phyloP scores from a whole-genome alignment of 2,329 filamentous ascomycete genomes.

The Didymella segeticola region DNA sequence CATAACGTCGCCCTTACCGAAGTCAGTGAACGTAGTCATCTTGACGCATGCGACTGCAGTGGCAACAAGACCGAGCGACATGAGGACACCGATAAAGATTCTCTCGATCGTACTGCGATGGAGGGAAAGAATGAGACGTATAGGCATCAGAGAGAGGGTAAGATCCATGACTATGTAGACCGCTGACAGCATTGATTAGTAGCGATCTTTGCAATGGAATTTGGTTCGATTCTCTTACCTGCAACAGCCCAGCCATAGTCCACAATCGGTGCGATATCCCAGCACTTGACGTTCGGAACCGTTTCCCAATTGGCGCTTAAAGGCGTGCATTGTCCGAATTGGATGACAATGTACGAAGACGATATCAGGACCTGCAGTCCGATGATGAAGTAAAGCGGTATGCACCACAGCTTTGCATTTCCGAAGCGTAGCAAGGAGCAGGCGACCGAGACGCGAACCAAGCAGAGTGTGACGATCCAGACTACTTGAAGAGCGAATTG shows the following conservation, averaged over 20 bases:
- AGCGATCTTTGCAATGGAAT: not conserved
- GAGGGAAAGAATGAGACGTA: slow-evolving; percentile 31
- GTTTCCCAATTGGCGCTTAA: slow-evolving; percentile 33
- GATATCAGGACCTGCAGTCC: slow-evolving; percentile 31
- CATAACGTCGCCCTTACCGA: slow-evolving; percentile 34
- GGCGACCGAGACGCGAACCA: slow-evolving; percentile 36
- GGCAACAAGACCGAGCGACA: slow-evolving; percentile 33
- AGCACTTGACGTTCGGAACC: slow-evolving; percentile 31
- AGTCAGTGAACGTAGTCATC: slow-evolving; percentile 32
- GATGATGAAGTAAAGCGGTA: slow-evolving; percentile 32
- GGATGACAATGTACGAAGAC: slow-evolving; percentile 32
- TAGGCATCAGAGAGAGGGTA: slow-evolving; percentile 34
- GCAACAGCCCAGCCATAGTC: slow-evolving; percentile 33
- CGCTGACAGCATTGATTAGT: slow-evolving; percentile 13
- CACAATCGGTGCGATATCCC: slow-evolving; percentile 27
- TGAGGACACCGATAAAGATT: slow-evolving; percentile 32
- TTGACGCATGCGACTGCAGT: slow-evolving; percentile 32
- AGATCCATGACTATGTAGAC: slow-evolving; percentile 38
- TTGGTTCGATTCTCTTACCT: slow-evolving; percentile 17
- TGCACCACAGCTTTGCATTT: slow-evolving; percentile 25
- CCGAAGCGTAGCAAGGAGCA: slow-evolving; percentile 34
- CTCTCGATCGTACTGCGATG: slow-evolving; percentile 30
- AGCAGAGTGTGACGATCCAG: slow-evolving; percentile 32
- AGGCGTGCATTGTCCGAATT: slow-evolving; percentile 36
- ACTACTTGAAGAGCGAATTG: slow-evolving; percentile 35